Evolutionary conservation across 176 grass and related monocot species (phyloP).

Genomic region (Phoenix roebelenii): DNA sequence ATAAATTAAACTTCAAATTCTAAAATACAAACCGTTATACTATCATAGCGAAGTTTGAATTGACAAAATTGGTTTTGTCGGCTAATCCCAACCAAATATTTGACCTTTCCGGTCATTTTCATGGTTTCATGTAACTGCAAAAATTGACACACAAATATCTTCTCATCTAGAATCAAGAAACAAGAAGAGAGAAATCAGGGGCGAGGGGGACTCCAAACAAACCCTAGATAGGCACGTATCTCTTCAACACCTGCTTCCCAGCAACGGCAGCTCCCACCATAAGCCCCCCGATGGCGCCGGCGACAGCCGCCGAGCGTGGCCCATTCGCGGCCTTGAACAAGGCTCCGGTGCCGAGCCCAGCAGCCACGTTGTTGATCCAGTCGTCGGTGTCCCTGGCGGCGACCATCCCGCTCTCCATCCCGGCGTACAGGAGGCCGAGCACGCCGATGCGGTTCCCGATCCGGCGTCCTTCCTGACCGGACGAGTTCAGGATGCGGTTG

Average conservation of each 20-base stretch:
- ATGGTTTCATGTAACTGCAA: no score
- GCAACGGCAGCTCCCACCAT: conserved; percentile 7
- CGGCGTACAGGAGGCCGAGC: conserved; percentile 1
- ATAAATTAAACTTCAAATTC: no score
- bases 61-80: no score
- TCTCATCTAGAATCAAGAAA: no score
- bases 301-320: not conserved
- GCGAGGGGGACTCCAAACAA: no score
- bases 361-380: conserved; percentile 3
- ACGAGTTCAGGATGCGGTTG: conserved; percentile 8
- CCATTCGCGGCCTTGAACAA: conserved; percentile 2
- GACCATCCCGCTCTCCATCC: conserved; percentile 5
- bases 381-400: not conserved
- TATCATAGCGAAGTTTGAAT: no score
- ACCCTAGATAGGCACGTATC: conserved; percentile 4
- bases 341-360: conserved; percentile 3
- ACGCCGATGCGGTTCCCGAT: conserved; percentile 3
- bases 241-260: conserved; percentile 3
- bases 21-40: no score
- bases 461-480: conserved; percentile 5
- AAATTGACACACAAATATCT: no score
- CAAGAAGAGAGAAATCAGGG: no score
- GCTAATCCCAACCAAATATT: no score
- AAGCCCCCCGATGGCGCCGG: not conserved
- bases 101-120: no score